These are phyloP conservation scores for Pharus latifolius DNA, from an alignment of 176 grass and related monocot genomes.

Conservation along the genomic window DNA sequence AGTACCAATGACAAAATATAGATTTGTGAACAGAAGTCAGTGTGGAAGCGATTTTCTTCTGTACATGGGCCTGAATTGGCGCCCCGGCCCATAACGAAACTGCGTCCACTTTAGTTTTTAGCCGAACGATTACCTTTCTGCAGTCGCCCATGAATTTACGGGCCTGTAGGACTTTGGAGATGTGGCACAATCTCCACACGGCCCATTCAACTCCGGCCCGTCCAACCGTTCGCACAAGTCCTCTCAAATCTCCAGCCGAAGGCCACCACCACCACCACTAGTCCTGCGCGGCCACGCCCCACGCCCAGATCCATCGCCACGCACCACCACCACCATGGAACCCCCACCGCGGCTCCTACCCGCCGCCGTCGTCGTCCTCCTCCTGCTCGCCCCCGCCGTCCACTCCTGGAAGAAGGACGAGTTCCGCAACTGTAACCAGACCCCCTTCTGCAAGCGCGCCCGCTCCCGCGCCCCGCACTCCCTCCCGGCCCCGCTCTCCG, in stretches of 20 bases:
- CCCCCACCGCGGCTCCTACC: conserved; percentile 18
- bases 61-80: too few species aligned
- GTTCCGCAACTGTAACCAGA: conserved; percentile 87
- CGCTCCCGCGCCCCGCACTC: conserved; percentile 59
- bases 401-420: conserved; percentile 91
- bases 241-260: conserved; percentile 10
- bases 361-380: not conserved
- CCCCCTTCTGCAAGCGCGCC: conserved; percentile 90
- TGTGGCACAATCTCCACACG: too few species aligned
- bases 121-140: too few species aligned
- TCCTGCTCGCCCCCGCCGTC: conserved; percentile 12
- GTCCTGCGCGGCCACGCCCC: not conserved
- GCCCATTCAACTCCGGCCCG: too few species aligned
- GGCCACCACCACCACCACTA: not conserved
- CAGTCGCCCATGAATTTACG: too few species aligned
- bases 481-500: conserved; percentile 55
- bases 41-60: too few species aligned
- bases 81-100: too few species aligned
- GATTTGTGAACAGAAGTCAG: too few species aligned
- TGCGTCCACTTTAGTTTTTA: too few species aligned
- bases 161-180: too few species aligned
- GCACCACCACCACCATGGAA: conserved; percentile 21
- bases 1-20: too few species aligned
- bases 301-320: conserved; percentile 28
- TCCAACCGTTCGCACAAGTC: too few species aligned